phyloP scores from a whole-genome alignment of 2,329 filamentous ascomycete genomes.

The Colletotrichum aenigma region DNA sequence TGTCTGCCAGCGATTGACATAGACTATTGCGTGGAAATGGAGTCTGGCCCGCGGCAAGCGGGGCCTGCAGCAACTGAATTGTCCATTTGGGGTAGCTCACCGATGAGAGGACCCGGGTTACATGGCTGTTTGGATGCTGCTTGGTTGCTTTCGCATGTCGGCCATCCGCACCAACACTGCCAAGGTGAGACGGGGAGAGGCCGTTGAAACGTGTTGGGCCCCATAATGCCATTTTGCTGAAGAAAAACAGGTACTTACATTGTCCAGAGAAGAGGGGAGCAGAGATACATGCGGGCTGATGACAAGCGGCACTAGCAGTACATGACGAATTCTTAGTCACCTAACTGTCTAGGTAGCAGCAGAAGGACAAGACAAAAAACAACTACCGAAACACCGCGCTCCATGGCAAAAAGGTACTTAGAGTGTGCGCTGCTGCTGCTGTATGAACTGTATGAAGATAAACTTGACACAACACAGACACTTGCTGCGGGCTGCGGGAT shows the following conservation, averaged over 20 bases:
- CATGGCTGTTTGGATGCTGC: background rate
- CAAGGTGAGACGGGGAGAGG: background rate
- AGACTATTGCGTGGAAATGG: conserved; percentile 5
- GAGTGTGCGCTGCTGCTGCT: background rate
- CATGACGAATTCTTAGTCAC: background rate
- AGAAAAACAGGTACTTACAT: background rate
- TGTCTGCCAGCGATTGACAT: background rate
- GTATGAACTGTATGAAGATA: background rate
- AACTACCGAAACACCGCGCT: background rate
- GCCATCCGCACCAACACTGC: background rate
- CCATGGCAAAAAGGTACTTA: background rate
- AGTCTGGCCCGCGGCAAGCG: background rate
- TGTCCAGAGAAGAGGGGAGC: background rate
- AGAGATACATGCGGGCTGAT: background rate
- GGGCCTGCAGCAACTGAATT: background rate
- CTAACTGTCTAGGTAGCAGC: background rate
- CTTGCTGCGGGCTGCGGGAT: background rate
- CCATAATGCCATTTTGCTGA: background rate
- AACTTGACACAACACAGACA: background rate
- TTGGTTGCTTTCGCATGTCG: background rate
- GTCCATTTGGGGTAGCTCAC: conserved; percentile 8
- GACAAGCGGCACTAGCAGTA: background rate
- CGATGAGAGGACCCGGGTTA: background rate
- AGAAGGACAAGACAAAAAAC: background rate
- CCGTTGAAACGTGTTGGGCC: conserved; percentile 6